These are phyloP conservation scores for Pseudonitzschia multiseries DNA, from an alignment of 108 stramenopile genomes.

Conservation along the genomic window DNA sequence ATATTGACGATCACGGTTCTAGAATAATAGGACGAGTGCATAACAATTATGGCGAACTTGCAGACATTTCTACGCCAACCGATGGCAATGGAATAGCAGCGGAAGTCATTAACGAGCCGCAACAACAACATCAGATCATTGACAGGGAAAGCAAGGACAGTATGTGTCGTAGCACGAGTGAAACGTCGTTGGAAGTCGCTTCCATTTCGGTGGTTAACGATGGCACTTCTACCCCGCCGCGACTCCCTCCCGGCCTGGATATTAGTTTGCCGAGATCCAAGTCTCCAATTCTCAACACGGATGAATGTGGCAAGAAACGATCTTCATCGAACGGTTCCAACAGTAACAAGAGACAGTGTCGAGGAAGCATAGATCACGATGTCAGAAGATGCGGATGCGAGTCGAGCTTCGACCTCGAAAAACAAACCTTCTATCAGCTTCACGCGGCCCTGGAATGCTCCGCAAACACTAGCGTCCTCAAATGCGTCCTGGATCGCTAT, in stretches of 20 bases:
- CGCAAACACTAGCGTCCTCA: constrained; percentile 32
- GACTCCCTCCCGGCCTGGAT: not conserved
- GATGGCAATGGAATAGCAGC: too few species aligned
- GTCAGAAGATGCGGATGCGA: not conserved
- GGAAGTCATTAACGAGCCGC: too few species aligned
- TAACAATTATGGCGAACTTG: not conserved
- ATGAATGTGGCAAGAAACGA: constrained; percentile 20
- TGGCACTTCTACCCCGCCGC: not conserved
- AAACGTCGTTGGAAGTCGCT: not conserved
- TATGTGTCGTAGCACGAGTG: not conserved
- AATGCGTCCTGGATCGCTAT: constrained; percentile 24
- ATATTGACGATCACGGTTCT: not conserved
- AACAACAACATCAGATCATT: not conserved
- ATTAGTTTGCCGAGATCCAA: constrained; percentile 31
- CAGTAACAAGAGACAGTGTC: not conserved
- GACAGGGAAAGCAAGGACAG: not conserved
- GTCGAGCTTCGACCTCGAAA: not conserved
- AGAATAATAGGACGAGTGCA: not conserved
- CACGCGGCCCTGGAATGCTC: constrained; percentile 50
- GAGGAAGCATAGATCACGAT: not conserved
- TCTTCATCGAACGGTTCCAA: constrained; percentile 7
- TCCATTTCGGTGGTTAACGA: not conserved
- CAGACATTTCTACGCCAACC: too few species aligned
- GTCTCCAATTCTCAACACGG: constrained; percentile 26
- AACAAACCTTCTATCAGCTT: constrained; percentile 37